Evolutionary conservation across 768 basidiomycete species (phyloP), one percentile per base, ranked within the genome.

Genomic region (Mycena sanguinolenta): DNA sequence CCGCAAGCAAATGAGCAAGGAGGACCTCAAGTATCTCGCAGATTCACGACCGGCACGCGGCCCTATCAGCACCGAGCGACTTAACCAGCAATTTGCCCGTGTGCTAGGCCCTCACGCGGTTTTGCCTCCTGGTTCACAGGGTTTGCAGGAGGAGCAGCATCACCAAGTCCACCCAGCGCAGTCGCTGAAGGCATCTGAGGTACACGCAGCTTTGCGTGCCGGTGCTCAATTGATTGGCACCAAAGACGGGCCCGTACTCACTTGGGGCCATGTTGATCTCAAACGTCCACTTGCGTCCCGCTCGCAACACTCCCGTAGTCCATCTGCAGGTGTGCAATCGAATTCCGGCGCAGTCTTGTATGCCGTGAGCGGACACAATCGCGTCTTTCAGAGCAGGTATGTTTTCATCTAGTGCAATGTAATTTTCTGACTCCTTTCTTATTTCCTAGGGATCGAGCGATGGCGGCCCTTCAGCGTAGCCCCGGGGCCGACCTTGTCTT

Each of bases 51-150:
- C 52, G 2, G 9, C 14, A 2, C 62, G 7, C 50, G 50, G 27
- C 52, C 52, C 17, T n/a, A 38, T 63, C 27, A 63, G 62, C 27
- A 52, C 27, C 12, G 16, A 39, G 25, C 50, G 52, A 0, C 17
- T 42, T n/a, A 38, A 42, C 25, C 62, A 53, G 25, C 62, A 53
- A 19, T 63, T 63, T n/a, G 52, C 27, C 50, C 36, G 62, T 3
- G 62, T 27, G 10, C 10, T 63, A 9, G 62, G 52, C 14, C 44
- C 44, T 5, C 28, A 49, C 4, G 28, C 44, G n/a, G 44, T 34
- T 16, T 39, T 6, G 2, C 25, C 58, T 1, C 28, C 27, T 16
- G 13, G 8, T 44, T 9, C 16, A 17, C 42, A 10, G 19, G 13
- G 17, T 44, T 4, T 44, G 17, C 6, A 4, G 16, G 42, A 44